Conservation (phyloP, 179 eudicot species). For the Silene vulgaris region DNA sequence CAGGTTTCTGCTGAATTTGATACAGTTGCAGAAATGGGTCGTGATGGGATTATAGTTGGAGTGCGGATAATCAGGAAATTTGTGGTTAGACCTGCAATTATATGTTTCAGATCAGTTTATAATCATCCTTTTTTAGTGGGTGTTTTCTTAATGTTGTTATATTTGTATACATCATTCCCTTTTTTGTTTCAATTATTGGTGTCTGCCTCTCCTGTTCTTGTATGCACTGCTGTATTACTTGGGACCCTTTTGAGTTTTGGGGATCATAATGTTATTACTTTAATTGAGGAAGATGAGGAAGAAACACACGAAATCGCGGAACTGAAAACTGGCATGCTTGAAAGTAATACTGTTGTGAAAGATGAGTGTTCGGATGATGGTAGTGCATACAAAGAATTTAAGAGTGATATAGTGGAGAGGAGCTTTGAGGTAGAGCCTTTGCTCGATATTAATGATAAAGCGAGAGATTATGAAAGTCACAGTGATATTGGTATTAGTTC, state of each 20-base stretch:
- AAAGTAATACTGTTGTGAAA: slow-evolving; percentile 35
- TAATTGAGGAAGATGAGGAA: slow-evolving; percentile 46
- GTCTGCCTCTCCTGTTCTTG: slow-evolving; percentile 80
- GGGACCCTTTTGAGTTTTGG: slow-evolving; percentile 83
- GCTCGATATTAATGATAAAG: slow-evolving; percentile 23
- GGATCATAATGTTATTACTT: slow-evolving; percentile 41
- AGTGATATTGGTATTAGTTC: slow-evolving; percentile 26
- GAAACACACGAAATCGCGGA: slow-evolving; percentile 26
- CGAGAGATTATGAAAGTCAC: slow-evolving; percentile 23
- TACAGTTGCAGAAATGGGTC: slow-evolving; percentile 37
- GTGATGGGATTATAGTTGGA: slow-evolving; percentile 41
- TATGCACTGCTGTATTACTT: slow-evolving; percentile 74
- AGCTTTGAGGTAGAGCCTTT: slow-evolving; percentile 31
- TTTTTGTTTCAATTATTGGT: slow-evolving; percentile 61
- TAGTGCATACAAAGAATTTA: slow-evolving; percentile 32
- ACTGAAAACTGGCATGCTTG: slow-evolving; percentile 31
- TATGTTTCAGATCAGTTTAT: slow-evolving; percentile 47
- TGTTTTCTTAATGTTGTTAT: slow-evolving; percentile 42
- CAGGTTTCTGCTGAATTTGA: slow-evolving; percentile 19
- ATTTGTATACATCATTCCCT: slow-evolving; percentile 65
- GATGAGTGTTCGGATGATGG: slow-evolving; percentile 37
- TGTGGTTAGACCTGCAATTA: slow-evolving; percentile 41
- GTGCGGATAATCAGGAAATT: slow-evolving; percentile 34
- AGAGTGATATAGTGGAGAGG: slow-evolving; percentile 33
- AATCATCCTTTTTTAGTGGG: slow-evolving; percentile 74